Percentiles rank a stretch among this genome's conserved stretches.
These are phyloP conservation scores for Tetradesmus lagerheimii DNA, from an alignment of 139 green algal species.

Conservation along the genomic window DNA sequence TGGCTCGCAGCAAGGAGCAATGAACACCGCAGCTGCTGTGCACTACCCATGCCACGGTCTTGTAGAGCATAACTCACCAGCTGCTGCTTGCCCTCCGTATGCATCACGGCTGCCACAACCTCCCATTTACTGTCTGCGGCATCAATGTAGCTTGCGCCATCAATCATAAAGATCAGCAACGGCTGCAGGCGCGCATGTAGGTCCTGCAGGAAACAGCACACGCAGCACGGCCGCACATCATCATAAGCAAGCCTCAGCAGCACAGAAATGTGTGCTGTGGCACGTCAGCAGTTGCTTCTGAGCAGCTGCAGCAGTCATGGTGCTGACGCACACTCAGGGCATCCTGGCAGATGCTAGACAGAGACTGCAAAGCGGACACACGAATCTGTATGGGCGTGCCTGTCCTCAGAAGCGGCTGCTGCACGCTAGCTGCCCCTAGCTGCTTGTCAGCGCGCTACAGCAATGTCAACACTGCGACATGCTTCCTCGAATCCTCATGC, in stretches of 20 bases:
- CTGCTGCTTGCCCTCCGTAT: background rate
- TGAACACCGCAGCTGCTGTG: too few species aligned
- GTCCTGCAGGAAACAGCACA: conserved; percentile 55
- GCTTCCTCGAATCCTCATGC: background rate
- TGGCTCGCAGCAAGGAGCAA: background rate
- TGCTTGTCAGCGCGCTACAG: too few species aligned
- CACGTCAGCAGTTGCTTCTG: too few species aligned
- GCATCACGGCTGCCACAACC: conserved; percentile 69
- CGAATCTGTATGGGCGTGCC: too few species aligned
- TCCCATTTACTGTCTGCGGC: conserved; percentile 81
- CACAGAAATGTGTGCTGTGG: background rate
- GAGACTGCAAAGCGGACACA: too few species aligned
- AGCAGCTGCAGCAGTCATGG: too few species aligned
- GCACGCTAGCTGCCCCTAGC: too few species aligned
- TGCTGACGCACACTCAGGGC: too few species aligned
- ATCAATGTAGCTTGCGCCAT: conserved; percentile 85
- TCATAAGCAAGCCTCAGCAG: background rate
- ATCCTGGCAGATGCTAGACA: too few species aligned
- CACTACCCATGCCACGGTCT: background rate
- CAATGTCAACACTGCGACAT: too few species aligned
- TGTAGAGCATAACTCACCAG: background rate
- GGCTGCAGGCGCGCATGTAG: conserved; percentile 85
- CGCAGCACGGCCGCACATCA: background rate
- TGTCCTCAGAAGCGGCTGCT: too few species aligned
- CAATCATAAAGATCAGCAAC: conserved; percentile 90